Conservation (phyloP, 1,139 yeast genomes). For the Protomyces gravidus region DNA sequence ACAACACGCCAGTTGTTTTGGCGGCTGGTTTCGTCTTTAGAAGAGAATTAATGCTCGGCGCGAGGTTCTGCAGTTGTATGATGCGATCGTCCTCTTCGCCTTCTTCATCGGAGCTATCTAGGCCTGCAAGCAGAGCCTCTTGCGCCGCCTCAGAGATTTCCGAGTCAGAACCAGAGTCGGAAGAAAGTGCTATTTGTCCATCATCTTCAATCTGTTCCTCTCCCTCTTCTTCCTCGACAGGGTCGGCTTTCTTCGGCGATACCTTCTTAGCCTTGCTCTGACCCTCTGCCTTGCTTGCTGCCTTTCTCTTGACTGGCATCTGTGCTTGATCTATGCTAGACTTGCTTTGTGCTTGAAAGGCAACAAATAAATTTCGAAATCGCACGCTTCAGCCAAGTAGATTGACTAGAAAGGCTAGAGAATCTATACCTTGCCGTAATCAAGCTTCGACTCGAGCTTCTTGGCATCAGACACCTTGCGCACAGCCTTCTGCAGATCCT, state of each 20-base stretch:
- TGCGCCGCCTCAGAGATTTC: slow-evolving; percentile 7
- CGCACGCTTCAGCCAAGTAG: background rate
- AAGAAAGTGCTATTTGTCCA: slow-evolving; percentile 4
- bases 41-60: slow-evolving; percentile 13
- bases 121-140: background rate
- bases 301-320: background rate
- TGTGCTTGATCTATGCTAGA: background rate
- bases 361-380: background rate
- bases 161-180: slow-evolving; percentile 19
- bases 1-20: slow-evolving; percentile 56
- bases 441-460: slow-evolving; percentile 94
- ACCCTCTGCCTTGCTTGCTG: background rate
- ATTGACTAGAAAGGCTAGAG: background rate
- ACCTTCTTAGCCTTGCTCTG: background rate
- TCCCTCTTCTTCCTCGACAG: background rate
- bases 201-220: slow-evolving; percentile 6
- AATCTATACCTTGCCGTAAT: slow-evolving; percentile 46
- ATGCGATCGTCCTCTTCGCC: slow-evolving; percentile 24
- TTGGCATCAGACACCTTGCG: slow-evolving; percentile 95
- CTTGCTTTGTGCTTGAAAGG: background rate
- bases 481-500: slow-evolving; percentile 95
- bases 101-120: slow-evolving; percentile 6
- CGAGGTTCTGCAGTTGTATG: slow-evolving; percentile 17
- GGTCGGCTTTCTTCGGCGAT: background rate
- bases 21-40: slow-evolving; percentile 3